A percentile compares a stretch with the other conserved stretches of the same genome.
Conservation (phyloP, 345 rosid genomes). For the Linum usitatissimum region DNA sequence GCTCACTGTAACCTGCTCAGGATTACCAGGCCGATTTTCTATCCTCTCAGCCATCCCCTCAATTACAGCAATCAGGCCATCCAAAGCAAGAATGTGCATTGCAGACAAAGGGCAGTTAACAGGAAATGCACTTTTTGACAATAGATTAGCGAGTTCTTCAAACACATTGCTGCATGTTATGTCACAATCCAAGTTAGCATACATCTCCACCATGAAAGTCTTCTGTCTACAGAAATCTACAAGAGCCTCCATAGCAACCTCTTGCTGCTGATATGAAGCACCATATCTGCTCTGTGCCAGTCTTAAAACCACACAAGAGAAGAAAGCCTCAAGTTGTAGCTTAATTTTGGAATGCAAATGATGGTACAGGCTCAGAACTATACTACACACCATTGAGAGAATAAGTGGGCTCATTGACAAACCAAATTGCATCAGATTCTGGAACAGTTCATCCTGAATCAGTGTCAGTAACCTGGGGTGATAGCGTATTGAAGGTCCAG, state of each 20-base stretch:
- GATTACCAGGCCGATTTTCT: constrained; percentile 30
- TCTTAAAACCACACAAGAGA: constrained; percentile 60
- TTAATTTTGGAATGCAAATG: constrained; percentile 53
- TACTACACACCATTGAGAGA: constrained; percentile 67
- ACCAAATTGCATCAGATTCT: constrained; percentile 68
- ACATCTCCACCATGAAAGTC: constrained; percentile 54
- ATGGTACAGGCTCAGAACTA: constrained; percentile 45
- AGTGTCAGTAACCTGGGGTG: constrained; percentile 42
- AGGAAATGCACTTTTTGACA: constrained; percentile 63
- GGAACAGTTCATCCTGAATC: constrained; percentile 62
- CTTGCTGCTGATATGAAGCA: constrained; percentile 67
- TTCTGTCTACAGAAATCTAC: constrained; percentile 65
- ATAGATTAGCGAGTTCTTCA: constrained; percentile 51
- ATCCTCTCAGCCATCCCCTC: constrained; percentile 53
- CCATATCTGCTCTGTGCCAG: constrained; percentile 59
- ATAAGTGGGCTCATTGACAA: constrained; percentile 68
- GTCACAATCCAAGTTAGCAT: constrained; percentile 69
- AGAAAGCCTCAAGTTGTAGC: constrained; percentile 63
- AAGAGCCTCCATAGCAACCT: constrained; percentile 74
- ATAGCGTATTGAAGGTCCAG: constrained; percentile 23
- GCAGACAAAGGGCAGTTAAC: constrained; percentile 66
- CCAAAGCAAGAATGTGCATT: constrained; percentile 63
- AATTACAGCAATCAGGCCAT: constrained; percentile 49
- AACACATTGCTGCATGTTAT: constrained; percentile 55
- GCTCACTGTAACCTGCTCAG: constrained; percentile 24